Base-by-base conservation (phyloP, 257 asterid genomes). In the Schizonepeta tenuifolia region DNA sequence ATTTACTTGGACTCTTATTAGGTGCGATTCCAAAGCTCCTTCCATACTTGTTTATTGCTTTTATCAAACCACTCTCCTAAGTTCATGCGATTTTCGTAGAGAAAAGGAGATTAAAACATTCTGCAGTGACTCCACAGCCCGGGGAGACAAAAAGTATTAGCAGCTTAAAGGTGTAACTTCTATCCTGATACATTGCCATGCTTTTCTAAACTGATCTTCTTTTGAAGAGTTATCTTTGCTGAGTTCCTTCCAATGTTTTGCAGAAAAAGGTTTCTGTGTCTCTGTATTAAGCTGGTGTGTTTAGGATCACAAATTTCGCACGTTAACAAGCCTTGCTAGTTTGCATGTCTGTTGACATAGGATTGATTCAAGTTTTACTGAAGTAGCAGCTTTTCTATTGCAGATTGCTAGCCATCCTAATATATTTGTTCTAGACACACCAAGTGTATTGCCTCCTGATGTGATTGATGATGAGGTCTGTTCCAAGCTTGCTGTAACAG, bases 361-460 rank as follows among this genome's bases (percentile, higher is more conserved):
- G 47, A 11, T 18, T 21, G 0, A 33, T 56, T 58, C 33, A 43
- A 47, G 54, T 57, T 18, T 68, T 17, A 65, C 71, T 41, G 28
- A 72, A 35, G 46, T 53, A 53, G 36, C 43, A 59, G 3, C 40
- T 76, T 18, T 58, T 57, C 10, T 15, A 47, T 58, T 75, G 83
- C 85, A 91, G 99, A 94, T 94, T 5, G 96, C 93, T 24, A 89
- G 99, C 81, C 93, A 87, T 79, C 97, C 99, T 40, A 91, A 82
- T 81, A 83, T 89, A 40, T 94, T 81, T 65, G 85, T 91, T 69
- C 74, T 91, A 76, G 99, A 94, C 81, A 89, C 97, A 9, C 97
- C 97, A 20, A 92, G 97, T 53, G 77, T 83, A 66, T 87, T 94
- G 71, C 86, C 89, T 11, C 86, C 95, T 20, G 67, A 88, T 77